Evolutionary conservation across 768 basidiomycete genomes (phyloP).

Genomic region (Daedalea quercina): DNA sequence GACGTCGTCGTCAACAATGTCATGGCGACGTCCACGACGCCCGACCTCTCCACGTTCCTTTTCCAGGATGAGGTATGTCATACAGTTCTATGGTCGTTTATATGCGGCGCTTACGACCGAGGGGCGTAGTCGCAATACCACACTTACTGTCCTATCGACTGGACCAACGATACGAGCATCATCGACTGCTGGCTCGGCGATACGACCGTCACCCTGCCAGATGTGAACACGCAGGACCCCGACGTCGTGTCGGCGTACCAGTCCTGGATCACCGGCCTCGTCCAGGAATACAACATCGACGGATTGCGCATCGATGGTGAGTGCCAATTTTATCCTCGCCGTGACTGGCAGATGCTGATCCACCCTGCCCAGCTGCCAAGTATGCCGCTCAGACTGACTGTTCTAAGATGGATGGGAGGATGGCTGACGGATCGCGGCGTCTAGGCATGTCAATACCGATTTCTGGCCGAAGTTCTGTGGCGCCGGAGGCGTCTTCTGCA

Average conservation of each 20-base stretch:
- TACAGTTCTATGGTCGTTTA: background rate
- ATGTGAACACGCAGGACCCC: constrained; percentile 70
- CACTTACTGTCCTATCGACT: constrained; percentile 71
- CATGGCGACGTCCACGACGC: constrained; percentile 57
- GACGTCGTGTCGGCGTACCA: constrained; percentile 57
- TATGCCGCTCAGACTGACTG: constrained; percentile 10
- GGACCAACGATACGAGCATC: constrained; percentile 60
- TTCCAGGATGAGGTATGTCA: constrained; percentile 53
- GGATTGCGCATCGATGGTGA: constrained; percentile 79
- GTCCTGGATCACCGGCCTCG: constrained; percentile 62
- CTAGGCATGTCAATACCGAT: constrained; percentile 57
- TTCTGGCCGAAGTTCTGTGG: constrained; percentile 76
- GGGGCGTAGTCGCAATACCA: constrained; percentile 56
- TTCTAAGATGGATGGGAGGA: constrained; percentile 22
- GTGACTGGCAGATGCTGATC: background rate
- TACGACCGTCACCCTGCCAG: constrained; percentile 62
- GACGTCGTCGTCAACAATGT: constrained; percentile 86
- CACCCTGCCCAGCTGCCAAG: constrained; percentile 26
- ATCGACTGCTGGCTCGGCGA: constrained; percentile 85
- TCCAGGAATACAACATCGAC: constrained; percentile 69
- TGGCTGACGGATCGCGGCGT: constrained; percentile 2
- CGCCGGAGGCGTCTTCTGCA: constrained; percentile 79
- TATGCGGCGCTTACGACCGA: background rate
- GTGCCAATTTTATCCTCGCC: constrained; percentile 6
- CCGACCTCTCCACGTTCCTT: constrained; percentile 60